Base-by-base conservation (phyloP, 2,329 filamentous ascomycete species). In the Diaporthe ampelina region DNA sequence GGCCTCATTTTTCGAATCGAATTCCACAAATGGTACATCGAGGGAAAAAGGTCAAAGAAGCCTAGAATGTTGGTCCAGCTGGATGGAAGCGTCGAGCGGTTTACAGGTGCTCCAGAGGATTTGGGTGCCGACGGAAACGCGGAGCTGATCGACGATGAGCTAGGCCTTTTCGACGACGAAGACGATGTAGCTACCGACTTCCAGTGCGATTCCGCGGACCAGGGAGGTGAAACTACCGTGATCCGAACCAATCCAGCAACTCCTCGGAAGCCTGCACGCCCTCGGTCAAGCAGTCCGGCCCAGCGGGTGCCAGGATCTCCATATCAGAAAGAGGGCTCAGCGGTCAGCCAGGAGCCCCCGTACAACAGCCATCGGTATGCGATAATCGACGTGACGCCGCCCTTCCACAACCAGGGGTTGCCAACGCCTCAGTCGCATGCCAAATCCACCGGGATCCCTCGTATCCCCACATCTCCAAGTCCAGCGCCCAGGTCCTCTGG, bases 401-500 rank as follows among this genome's bases (percentile, higher is more conserved):
- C 52, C 32, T 48, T 35, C 2, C 8, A 21, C 13, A 11, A 32
- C 3, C 32, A 68, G 2, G 19, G 13, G 1, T 3, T 54, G 15
- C 63, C 45, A 8, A 68, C 48, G 19, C 61, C 61, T 0, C 32
- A 54, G n/a, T 54, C 63, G 1, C 29, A 19, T 6, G 6, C 21
- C 32, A 40, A 2, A n/a, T 0, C 3, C 17, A n/a, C 9, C 8
- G 40, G 29, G 26, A 9, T n/a, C 4, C 5, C 59, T 1, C 32
- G 32, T 1, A 19, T 40, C 8, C 11, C 29, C 2, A 7, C 17
- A 2, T 54, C 48, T 21, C 63, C 63, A 4, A 68, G 21, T 3
- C 63, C 48, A 13, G 8, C 9, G 3, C 45, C 8, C 6, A 17
- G 0, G 0, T 26, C 32, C 5, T 9, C n/a, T 6, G 4, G 0